A percentile compares a stretch with the other conserved stretches of the same genome.
Conservation (phyloP, 1,139 yeast species). For the Taiozyma sp. region DNA sequence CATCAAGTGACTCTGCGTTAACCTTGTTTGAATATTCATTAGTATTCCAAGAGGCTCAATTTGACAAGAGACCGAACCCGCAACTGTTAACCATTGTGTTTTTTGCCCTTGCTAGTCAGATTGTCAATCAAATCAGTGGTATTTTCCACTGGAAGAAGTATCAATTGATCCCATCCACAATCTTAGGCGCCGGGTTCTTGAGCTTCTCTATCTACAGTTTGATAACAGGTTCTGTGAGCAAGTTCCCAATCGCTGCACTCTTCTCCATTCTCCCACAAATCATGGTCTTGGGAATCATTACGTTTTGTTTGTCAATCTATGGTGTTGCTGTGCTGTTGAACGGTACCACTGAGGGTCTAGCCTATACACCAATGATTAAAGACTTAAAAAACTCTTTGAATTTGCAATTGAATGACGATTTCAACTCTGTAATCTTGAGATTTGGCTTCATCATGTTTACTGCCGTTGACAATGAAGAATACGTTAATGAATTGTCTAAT, state of each 20-base stretch:
- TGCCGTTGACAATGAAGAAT: conserved; percentile 63
- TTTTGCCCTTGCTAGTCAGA: conserved; percentile 50
- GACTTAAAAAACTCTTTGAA: conserved; percentile 36
- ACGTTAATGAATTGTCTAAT: conserved; percentile 54
- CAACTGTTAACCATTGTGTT: conserved; percentile 49
- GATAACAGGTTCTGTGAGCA: conserved; percentile 34
- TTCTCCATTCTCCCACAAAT: conserved; percentile 62
- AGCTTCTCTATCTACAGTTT: conserved; percentile 38
- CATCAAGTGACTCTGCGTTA: conserved; percentile 63
- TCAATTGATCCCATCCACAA: conserved; percentile 57
- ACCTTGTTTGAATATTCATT: conserved; percentile 71
- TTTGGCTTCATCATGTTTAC: conserved; percentile 61
- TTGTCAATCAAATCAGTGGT: conserved; percentile 56
- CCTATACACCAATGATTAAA: conserved; percentile 43
- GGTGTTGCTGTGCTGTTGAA: conserved; percentile 53
- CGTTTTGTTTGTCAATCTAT: conserved; percentile 47
- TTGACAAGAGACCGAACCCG: conserved; percentile 45
- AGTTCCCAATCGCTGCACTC: conserved; percentile 52
- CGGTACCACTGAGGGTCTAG: conserved; percentile 44
- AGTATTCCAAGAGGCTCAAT: conserved; percentile 67
- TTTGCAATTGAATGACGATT: conserved; percentile 51
- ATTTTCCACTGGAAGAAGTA: conserved; percentile 46
- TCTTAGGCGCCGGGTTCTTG: conserved; percentile 49
- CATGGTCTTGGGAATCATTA: conserved; percentile 44
- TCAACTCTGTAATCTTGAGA: conserved; percentile 55